Evolutionary conservation across 2,329 filamentous ascomycete species (phyloP).

Genomic region (Ophiostoma perfectum): DNA sequence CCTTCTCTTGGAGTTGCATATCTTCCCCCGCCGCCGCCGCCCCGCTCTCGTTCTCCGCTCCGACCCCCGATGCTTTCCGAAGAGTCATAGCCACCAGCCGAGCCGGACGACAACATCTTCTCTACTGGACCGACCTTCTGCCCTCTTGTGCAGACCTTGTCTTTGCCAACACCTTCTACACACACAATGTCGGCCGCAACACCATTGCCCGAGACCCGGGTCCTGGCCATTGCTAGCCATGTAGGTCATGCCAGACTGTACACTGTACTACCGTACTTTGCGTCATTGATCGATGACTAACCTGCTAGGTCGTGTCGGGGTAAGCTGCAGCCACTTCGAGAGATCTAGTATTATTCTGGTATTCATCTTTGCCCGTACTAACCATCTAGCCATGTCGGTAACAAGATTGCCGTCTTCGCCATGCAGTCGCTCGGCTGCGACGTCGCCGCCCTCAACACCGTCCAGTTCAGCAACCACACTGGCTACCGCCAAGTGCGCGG

Average conservation of each 20-base stretch:
- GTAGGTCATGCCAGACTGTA: constrained; percentile 48
- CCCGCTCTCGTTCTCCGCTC: constrained; percentile 5
- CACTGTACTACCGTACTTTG: background rate
- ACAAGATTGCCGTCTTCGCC: constrained; percentile 92
- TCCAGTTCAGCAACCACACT: constrained; percentile 97
- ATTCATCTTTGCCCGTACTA: constrained; percentile 17
- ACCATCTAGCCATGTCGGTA: constrained; percentile 76
- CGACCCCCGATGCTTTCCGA: constrained; percentile 6
- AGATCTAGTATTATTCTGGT: background rate
- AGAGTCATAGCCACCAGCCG: background rate
- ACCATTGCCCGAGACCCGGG: constrained; percentile 55
- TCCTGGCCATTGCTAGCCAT: constrained; percentile 91
- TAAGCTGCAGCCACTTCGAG: constrained; percentile 39
- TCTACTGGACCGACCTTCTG: background rate
- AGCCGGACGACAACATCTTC: background rate
- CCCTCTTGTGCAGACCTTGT: background rate
- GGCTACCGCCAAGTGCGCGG: constrained; percentile 87
- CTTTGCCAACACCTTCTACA: background rate
- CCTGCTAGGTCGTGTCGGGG: constrained; percentile 64
- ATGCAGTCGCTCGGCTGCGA: constrained; percentile 93
- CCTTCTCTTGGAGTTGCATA: constrained; percentile 4
- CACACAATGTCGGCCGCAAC: constrained; percentile 37
- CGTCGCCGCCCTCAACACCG: constrained; percentile 89
- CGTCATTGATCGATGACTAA: constrained; percentile 24
- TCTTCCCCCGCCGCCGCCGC: background rate